Evolutionary conservation across 768 basidiomycete species (phyloP).

Genomic region (Sarcomyxa edulis): DNA sequence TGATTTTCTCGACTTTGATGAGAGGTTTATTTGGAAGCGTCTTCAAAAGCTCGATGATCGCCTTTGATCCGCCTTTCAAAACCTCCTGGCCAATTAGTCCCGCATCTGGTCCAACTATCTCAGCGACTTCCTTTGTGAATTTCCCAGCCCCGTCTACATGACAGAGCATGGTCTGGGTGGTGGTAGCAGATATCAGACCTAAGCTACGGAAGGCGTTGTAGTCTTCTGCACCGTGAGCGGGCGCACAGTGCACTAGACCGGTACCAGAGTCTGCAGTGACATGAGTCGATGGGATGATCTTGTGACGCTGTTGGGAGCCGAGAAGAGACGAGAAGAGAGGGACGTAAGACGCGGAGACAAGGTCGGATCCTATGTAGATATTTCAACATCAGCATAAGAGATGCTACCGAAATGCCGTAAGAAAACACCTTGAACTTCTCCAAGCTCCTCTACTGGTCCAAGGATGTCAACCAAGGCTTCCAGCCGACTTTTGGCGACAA

Average conservation of each 20-base stretch:
- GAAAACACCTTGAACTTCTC: slow-evolving; percentile 29
- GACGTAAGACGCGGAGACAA: slow-evolving; percentile 56
- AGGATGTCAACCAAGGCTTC: slow-evolving; percentile 31
- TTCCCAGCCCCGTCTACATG: slow-evolving; percentile 78
- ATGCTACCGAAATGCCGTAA: neutral
- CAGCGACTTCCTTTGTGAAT: slow-evolving; percentile 55
- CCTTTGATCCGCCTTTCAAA: slow-evolving; percentile 63
- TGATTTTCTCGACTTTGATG: slow-evolving; percentile 62
- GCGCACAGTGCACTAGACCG: slow-evolving; percentile 92
- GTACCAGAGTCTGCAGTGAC: slow-evolving; percentile 89
- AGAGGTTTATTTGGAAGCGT: slow-evolving; percentile 49
- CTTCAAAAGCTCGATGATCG: slow-evolving; percentile 60
- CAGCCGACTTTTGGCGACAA: slow-evolving; percentile 51
- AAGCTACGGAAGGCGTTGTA: slow-evolving; percentile 69
- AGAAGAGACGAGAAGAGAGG: slow-evolving; percentile 49
- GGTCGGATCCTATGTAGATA: slow-evolving; percentile 33
- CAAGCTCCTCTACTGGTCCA: slow-evolving; percentile 29
- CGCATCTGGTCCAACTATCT: slow-evolving; percentile 48
- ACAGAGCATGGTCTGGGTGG: slow-evolving; percentile 51
- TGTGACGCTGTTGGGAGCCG: slow-evolving; percentile 25
- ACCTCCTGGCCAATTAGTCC: slow-evolving; percentile 69
- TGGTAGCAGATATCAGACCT: slow-evolving; percentile 34
- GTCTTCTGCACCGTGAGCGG: slow-evolving; percentile 92
- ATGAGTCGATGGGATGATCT: slow-evolving; percentile 63
- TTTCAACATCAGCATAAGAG: slow-evolving; percentile 10